phyloP scores from a whole-genome alignment of 805 yeast species.

The Kuraishia capsulata region DNA sequence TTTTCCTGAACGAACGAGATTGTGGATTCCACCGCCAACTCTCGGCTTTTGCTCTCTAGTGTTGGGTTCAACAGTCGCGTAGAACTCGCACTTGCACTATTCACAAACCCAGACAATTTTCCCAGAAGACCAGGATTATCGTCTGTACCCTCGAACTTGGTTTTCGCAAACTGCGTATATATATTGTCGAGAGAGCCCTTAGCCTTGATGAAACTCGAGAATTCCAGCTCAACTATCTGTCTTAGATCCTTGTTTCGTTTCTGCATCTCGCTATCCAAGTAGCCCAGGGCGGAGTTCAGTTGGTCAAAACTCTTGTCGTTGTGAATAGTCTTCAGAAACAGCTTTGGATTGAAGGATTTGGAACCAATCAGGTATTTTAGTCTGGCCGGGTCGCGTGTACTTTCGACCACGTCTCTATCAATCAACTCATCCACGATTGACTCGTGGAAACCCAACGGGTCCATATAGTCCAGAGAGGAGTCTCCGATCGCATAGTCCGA shows the following conservation, averaged over 20 bases:
- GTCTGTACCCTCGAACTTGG: conserved; percentile 7
- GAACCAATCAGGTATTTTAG: conserved; percentile 42
- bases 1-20: conserved; percentile 43
- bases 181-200: conserved; percentile 58
- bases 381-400: conserved; percentile 25
- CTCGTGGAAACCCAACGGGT: conserved; percentile 48
- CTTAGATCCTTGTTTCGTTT: conserved; percentile 41
- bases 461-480: conserved; percentile 13
- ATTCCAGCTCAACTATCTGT: conserved; percentile 46
- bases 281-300: conserved; percentile 35
- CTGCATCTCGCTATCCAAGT: conserved; percentile 38
- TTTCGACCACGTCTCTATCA: conserved; percentile 29
- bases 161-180: conserved; percentile 37
- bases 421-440: conserved; percentile 32
- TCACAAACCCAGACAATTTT: conserved; percentile 28
- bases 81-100: conserved; percentile 39
- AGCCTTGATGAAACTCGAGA: conserved; percentile 52
- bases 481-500: neutral
- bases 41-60: conserved; percentile 37
- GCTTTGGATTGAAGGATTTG: conserved; percentile 48
- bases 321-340: conserved; percentile 48
- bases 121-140: conserved; percentile 16
- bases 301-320: conserved; percentile 43
- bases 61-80: conserved; percentile 52
- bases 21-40: conserved; percentile 38